A percentile compares a stretch with the other conserved stretches of the same genome.
Conservation (phyloP, 495 filamentous ascomycete genomes). For the Neohortaea acidophila region DNA sequence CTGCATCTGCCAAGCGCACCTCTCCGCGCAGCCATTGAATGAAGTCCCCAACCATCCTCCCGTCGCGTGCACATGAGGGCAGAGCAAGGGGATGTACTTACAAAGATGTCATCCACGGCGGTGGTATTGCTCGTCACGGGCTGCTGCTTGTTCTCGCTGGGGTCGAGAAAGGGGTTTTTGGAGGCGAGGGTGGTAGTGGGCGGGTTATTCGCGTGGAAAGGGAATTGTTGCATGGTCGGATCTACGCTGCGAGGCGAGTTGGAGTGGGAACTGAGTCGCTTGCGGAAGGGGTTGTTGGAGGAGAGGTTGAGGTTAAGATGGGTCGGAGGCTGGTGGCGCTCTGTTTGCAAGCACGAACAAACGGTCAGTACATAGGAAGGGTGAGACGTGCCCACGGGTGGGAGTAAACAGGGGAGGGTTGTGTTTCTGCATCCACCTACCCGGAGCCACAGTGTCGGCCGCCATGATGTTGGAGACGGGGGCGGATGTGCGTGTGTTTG, state of each 20-base stretch:
- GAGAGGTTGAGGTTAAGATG: slow-evolving; percentile 26
- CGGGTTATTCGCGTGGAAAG: too few species aligned
- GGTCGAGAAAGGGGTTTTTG: slow-evolving; percentile 84
- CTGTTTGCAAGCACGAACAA: background rate
- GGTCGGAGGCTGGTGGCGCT: slow-evolving; percentile 17
- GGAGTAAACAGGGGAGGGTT: too few species aligned
- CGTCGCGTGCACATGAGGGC: background rate
- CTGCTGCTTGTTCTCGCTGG: slow-evolving; percentile 35
- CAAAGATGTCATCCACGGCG: slow-evolving; percentile 75
- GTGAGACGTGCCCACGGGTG: too few species aligned
- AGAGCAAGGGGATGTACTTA: too few species aligned
- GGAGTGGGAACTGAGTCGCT: slow-evolving; percentile 51
- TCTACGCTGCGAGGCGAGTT: slow-evolving; percentile 31
- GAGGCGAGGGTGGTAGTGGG: slow-evolving; percentile 42
- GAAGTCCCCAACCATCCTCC: too few species aligned
- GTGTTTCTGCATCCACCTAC: too few species aligned
- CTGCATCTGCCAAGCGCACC: too few species aligned
- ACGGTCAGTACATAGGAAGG: too few species aligned
- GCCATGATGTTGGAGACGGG: background rate
- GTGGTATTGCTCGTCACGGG: slow-evolving; percentile 23
- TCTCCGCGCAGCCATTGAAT: too few species aligned
- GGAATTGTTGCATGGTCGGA: slow-evolving; percentile 12
- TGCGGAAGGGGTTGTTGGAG: slow-evolving; percentile 98
- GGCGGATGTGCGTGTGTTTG: too few species aligned
- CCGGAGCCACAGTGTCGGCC: background rate